Evolutionary conservation across 306 rosid species (phyloP).

Genomic region (Casuarina glauca): DNA sequence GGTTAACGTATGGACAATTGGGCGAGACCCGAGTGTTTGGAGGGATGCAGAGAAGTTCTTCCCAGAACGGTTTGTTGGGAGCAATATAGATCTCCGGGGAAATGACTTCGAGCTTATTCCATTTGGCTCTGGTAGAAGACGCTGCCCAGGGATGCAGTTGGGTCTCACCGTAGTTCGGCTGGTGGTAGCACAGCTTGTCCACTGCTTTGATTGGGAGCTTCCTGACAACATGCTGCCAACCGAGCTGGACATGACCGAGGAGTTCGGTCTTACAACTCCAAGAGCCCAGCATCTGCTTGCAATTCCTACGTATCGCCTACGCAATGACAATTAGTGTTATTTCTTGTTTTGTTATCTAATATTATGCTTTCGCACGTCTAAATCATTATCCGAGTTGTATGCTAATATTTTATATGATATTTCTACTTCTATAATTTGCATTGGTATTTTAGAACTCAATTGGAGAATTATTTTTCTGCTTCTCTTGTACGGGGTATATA

Average conservation of each 20-base stretch:
- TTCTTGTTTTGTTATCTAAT: background rate
- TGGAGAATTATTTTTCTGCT: too few species aligned
- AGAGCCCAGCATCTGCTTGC: conserved; percentile 33
- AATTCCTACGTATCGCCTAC: too few species aligned
- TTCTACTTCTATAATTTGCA: too few species aligned
- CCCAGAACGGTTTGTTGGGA: conserved; percentile 30
- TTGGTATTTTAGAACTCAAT: too few species aligned
- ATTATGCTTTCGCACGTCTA: too few species aligned
- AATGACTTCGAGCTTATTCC: too few species aligned
- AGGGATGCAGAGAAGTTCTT: conserved; percentile 27
- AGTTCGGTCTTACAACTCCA: conserved; percentile 29
- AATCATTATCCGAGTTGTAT: too few species aligned
- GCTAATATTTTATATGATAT: too few species aligned
- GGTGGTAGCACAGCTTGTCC: conserved; percentile 38
- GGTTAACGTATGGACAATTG: conserved; percentile 31
- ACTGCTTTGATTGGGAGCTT: conserved; percentile 41
- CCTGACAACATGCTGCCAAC: conserved; percentile 26
- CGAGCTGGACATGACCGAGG: conserved; percentile 41
- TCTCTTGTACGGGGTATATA: too few species aligned
- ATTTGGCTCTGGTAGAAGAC: conserved; percentile 37
- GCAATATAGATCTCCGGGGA: conserved; percentile 24
- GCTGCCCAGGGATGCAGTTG: conserved; percentile 37
- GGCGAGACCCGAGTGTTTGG: conserved; percentile 31
- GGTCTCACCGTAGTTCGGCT: conserved; percentile 22
- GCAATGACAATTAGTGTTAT: background rate